These are phyloP conservation scores for Spathaspora girioi DNA, from an alignment of 805 yeast species.

Conservation along the genomic window DNA sequence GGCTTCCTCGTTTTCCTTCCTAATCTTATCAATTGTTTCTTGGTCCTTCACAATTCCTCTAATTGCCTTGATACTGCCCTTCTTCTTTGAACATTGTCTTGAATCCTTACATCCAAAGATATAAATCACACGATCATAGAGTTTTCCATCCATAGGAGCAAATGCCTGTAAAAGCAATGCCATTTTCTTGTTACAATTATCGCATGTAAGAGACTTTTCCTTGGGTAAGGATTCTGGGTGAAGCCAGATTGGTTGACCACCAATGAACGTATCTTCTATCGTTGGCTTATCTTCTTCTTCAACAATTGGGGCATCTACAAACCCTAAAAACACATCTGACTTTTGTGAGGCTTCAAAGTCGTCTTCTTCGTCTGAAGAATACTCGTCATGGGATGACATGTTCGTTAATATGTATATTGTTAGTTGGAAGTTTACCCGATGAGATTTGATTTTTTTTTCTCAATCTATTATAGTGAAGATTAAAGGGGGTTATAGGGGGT, in stretches of 20 bases:
- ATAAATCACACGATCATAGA: constrained; percentile 79
- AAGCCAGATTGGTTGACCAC: constrained; percentile 70
- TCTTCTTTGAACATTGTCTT: constrained; percentile 56
- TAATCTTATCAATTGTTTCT: constrained; percentile 36
- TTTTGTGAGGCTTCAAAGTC: constrained; percentile 22
- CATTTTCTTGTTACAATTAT: constrained; percentile 59
- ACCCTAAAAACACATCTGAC: constrained; percentile 55
- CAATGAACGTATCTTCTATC: constrained; percentile 72
- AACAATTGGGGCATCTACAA: constrained; percentile 55
- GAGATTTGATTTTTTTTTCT: constrained; percentile 1
- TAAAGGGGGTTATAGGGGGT: not conserved
- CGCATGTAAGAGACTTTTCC: constrained; percentile 54
- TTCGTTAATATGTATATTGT: not conserved
- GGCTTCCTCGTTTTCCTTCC: constrained; percentile 27
- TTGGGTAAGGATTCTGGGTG: constrained; percentile 57
- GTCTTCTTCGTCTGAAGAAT: constrained; percentile 52
- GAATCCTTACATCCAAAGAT: constrained; percentile 68
- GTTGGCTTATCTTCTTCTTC: constrained; percentile 41
- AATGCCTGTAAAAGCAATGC: constrained; percentile 73
- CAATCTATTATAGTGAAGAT: not conserved
- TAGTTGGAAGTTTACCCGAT: not conserved
- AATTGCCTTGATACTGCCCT: constrained; percentile 71
- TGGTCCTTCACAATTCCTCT: constrained; percentile 72
- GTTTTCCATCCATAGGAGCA: constrained; percentile 68
- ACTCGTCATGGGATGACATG: constrained; percentile 43